phyloP scores from a whole-genome alignment of 1,139 yeast genomes.

The Taphrina pruni region DNA sequence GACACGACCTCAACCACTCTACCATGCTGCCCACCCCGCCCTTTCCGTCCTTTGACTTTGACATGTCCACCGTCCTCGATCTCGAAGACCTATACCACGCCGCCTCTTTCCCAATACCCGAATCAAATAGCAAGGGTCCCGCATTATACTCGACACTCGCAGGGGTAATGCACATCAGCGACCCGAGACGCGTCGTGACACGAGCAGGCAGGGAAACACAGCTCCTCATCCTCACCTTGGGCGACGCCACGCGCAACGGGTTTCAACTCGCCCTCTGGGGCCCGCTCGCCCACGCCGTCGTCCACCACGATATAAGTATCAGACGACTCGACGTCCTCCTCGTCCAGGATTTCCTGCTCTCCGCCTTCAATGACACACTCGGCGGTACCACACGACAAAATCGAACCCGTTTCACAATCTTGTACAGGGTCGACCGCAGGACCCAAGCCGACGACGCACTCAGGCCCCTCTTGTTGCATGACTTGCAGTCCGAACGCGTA shows the following conservation, averaged over 20 bases:
- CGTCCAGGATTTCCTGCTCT: slow-evolving; percentile 22
- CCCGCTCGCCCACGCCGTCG: neutral
- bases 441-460: slow-evolving; percentile 16
- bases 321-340: slow-evolving; percentile 34
- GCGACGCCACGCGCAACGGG: slow-evolving; percentile 29
- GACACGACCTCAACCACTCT: too few species aligned
- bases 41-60: slow-evolving; percentile 18
- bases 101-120: too few species aligned
- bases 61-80: slow-evolving; percentile 23
- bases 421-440: slow-evolving; percentile 26
- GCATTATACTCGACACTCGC: slow-evolving; percentile 20
- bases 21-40: neutral
- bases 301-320: neutral
- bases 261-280: slow-evolving; percentile 39
- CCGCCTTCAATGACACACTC: slow-evolving; percentile 10
- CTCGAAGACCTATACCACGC: slow-evolving; percentile 22
- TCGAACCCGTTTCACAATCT: neutral
- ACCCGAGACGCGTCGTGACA: slow-evolving; percentile 5
- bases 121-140: too few species aligned
- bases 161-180: slow-evolving; percentile 18
- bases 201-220: neutral
- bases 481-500: slow-evolving; percentile 27
- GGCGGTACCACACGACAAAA: slow-evolving; percentile 24
- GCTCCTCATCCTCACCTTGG: slow-evolving; percentile 13
- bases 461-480: slow-evolving; percentile 28